Evolutionary conservation across 2,329 filamentous ascomycete species (phyloP), one percentile per base, ranked within the genome.

Genomic region (Fusarium haematococcum): DNA sequence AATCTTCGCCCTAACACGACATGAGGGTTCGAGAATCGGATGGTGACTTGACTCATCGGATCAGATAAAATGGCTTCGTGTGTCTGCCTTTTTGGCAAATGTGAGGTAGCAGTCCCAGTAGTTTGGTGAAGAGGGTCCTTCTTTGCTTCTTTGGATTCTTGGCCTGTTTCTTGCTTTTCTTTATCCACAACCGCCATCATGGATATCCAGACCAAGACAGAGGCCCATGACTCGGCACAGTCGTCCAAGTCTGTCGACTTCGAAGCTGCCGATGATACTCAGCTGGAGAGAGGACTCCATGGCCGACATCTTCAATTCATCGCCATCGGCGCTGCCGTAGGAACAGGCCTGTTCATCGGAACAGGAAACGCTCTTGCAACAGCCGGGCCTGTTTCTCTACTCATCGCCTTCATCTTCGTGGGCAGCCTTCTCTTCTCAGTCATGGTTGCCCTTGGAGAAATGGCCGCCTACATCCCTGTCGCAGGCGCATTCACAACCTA

Each of bases 391-490:
- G 92, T 84, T 30, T 89, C 91, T 11, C 89, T 94, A 78, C 86
- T 94, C 76, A 92, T 94, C 79, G 91, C 91, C 10, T 94, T 93
- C 84, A 85, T 88, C 45, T 82, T 92, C 71, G 88, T 94, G 73
- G 92, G 92, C 75, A 82, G 91, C 56, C 82, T 95, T 64, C 93
- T 95, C 73, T 96, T 91, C 82, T 84, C 94, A 54, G 93, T 95
- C 72, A 95, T 95, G 93, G 91, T 90, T 63, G 91, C 90, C 65
- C 89, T 96, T 8, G 93, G 93, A 70, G 93, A 95, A 81, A 95
- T 96, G 93, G 92, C 93, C 7, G 89, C 93, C 54, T 96, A 92
- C 92, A 83, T 96, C 25, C 94, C 94, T 43, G 86, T 95, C 75
- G 88, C 90, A 64, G 90, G 91, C 79, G 93, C 93, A 74, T 96